Evolutionary conservation across 257 asterid species (phyloP).

Genomic region (Agastache rugosa): DNA sequence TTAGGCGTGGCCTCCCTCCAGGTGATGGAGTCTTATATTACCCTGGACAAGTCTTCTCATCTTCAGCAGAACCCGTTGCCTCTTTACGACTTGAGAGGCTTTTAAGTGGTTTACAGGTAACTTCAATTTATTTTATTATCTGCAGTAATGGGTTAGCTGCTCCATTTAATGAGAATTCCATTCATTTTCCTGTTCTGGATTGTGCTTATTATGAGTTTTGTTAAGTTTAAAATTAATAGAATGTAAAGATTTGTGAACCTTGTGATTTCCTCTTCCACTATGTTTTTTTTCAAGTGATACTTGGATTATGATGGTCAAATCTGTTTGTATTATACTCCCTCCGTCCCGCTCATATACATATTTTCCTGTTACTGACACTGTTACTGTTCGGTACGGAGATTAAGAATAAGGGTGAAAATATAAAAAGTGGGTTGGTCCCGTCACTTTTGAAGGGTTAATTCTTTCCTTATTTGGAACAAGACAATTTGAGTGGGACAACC

Average conservation of each 20-base stretch:
- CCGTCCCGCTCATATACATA: no score
- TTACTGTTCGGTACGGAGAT: no score
- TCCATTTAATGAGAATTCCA: conserved; percentile 1
- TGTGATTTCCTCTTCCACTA: neutral
- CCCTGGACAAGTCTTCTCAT: conserved; percentile 96
- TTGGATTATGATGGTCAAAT: neutral
- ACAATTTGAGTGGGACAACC: no score
- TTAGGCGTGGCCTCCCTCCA: conserved; percentile 99
- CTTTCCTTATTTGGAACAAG: no score
- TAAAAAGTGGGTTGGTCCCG: no score
- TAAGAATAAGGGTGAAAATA: no score
- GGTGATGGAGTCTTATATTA: conserved; percentile 97
- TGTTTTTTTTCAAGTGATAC: neutral
- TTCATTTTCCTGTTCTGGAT: neutral
- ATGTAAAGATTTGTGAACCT: neutral
- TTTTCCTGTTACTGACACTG: no score
- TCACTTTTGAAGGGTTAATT: no score
- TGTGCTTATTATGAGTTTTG: neutral
- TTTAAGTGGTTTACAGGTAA: conserved; percentile 95
- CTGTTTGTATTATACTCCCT: neutral
- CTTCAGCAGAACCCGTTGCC: conserved; percentile 90
- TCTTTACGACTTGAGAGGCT: conserved; percentile 93
- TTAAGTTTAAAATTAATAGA: neutral
- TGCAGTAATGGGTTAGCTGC: conserved; percentile 4
- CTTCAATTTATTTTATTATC: neutral